Conservation (phyloP, 1,284 basidiomycete species). For the Moesziomyces antarcticus region DNA sequence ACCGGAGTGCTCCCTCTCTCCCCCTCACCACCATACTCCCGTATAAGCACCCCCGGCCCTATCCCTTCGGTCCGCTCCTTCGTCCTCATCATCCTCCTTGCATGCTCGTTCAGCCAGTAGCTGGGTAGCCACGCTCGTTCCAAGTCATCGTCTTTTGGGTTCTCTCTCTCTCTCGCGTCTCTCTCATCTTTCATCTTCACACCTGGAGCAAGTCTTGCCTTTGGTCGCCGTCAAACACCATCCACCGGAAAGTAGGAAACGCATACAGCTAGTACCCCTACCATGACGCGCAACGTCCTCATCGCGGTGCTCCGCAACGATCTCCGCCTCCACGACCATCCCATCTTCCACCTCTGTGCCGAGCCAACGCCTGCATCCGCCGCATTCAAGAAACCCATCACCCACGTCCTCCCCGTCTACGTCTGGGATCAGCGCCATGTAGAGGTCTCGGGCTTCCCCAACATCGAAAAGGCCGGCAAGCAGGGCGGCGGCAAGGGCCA, state of each 20-base stretch:
- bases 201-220: too few relatives aligned
- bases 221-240: background rate
- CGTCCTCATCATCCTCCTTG: background rate
- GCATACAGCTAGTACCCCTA: background rate
- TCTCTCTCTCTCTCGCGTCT: constrained; percentile 2
- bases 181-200: background rate
- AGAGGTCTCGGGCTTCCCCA: constrained; percentile 53
- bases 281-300: constrained; percentile 46
- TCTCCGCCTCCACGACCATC: constrained; percentile 59
- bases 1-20: background rate
- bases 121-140: background rate
- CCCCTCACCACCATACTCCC: background rate
- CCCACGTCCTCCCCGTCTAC: constrained; percentile 60
- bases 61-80: background rate
- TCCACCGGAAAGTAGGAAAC: background rate
- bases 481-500: constrained; percentile 18
- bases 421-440: constrained; percentile 55
- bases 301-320: constrained; percentile 55
- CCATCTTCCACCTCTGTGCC: constrained; percentile 53
- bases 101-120: background rate
- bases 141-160: constrained; percentile 2
- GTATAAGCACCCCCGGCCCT: too few relatives aligned
- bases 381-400: constrained; percentile 43
- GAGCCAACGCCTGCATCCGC: constrained; percentile 32
- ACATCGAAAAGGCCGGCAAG: constrained; percentile 32